phyloP scores from a whole-genome alignment of 805 yeast species.

The Wickerhamiella dianesei region DNA sequence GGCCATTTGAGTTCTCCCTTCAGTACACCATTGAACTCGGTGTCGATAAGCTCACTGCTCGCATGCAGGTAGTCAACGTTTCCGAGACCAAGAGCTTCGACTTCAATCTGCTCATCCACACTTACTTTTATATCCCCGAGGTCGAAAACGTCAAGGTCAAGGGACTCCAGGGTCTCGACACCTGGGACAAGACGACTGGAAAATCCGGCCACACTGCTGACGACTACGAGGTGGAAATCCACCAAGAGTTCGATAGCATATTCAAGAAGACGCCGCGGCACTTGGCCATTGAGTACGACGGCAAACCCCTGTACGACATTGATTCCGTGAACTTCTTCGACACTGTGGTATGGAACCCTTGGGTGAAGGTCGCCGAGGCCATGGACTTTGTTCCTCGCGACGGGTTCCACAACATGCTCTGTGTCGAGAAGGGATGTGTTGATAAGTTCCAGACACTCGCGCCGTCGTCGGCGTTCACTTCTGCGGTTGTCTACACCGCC shows the following conservation, averaged over 20 bases:
- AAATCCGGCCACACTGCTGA: neutral
- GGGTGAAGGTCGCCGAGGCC: neutral
- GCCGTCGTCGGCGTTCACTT: neutral
- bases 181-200: neutral
- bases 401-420: neutral
- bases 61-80: neutral
- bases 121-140: neutral
- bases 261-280: neutral
- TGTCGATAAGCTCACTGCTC: neutral
- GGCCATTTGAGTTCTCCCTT: neutral
- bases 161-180: neutral
- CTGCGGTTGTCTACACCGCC: neutral
- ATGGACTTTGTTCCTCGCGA: neutral
- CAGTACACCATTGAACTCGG: neutral
- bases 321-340: neutral
- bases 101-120: neutral
- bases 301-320: neutral
- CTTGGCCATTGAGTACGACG: neutral
- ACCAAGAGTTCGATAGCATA: neutral
- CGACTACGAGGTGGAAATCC: neutral
- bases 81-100: neutral
- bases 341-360: neutral
- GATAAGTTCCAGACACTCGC: neutral
- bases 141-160: neutral
- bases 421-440: neutral